Evolutionary conservation across 148 eudicot genomes (phyloP), one percentile per base, ranked within the genome.

Genomic region (Dysphania ambrosioides): DNA sequence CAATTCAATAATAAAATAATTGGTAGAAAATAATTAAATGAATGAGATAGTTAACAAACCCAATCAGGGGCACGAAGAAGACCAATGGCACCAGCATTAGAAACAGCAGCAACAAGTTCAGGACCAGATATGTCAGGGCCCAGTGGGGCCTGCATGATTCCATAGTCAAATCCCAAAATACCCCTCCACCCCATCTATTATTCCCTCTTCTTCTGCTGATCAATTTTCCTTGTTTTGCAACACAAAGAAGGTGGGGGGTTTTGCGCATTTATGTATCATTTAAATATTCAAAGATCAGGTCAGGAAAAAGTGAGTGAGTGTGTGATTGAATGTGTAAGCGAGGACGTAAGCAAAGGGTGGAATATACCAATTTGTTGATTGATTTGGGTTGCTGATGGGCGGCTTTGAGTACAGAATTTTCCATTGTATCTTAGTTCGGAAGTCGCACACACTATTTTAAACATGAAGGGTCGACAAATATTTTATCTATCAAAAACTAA

Each of bases 121-220:
- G 98, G 98, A 13, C 97, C 91, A 23, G 98, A 94, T 15, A 94
- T 87, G 72, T 94, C 98, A 0, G 98, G 96, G 15, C 97, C 98
- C 24, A 94, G 68, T 49, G 97, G 98, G 36, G 97, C 98, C 81
- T 85, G 91, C 19, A 94, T 85, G 6, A 94, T 84, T 47, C 98
- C 98, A 70, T 91, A 88, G 5, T 94, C 98, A 71, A 91, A 91
- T 24, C 97, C 98, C 81, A 94, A 31, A 61, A 94, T 84, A 24
- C 98, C 97, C 70, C 78, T 90, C 97, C 93, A 88, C 29, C 98
- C 97, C 97, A 90, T 92, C 44, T 71, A 41, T 71, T 47, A 16
- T 30, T 60, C 1, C 5, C 13, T 24, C 47, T 21, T 15, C 21
- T 75, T 4, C 13, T 56, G 26, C 29, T 21, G 38, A 5, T 3